phyloP scores from a whole-genome alignment of 169 alveolate species.

The Perkinsus olseni region DNA sequence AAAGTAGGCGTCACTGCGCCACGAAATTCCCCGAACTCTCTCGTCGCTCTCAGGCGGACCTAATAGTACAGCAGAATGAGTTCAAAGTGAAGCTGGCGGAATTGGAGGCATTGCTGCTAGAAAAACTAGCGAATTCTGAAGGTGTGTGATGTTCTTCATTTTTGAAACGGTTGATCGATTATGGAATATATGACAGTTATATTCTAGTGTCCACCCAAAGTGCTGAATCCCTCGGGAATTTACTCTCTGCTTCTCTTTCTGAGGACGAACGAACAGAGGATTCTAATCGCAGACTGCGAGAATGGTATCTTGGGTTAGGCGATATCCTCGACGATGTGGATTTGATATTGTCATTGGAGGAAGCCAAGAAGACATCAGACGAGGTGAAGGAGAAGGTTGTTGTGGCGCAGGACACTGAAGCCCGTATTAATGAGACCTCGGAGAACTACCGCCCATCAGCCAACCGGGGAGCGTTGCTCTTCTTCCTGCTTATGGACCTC shows the following conservation, averaged over 20 bases:
- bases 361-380: slow-evolving; percentile 80
- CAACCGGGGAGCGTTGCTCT: slow-evolving; percentile 76
- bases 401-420: slow-evolving; percentile 85
- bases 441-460: slow-evolving; percentile 91
- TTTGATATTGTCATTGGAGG: slow-evolving; percentile 83
- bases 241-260: neutral
- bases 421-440: slow-evolving; percentile 78
- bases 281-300: neutral
- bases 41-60: slow-evolving; percentile 30
- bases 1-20: slow-evolving; percentile 38
- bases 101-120: slow-evolving; percentile 78
- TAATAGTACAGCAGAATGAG: slow-evolving; percentile 85
- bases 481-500: slow-evolving; percentile 79
- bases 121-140: slow-evolving; percentile 76
- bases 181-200: too few relatives aligned
- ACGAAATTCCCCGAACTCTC: neutral
- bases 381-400: slow-evolving; percentile 86
- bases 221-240: neutral
- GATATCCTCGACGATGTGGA: slow-evolving; percentile 86
- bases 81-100: slow-evolving; percentile 83
- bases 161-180: neutral
- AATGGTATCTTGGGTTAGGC: slow-evolving; percentile 19
- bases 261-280: neutral
- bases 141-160: slow-evolving; percentile 24
- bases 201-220: neutral